Base-by-base conservation (phyloP, 495 filamentous ascomycete species). In the Hyaloscypha variabilis region DNA sequence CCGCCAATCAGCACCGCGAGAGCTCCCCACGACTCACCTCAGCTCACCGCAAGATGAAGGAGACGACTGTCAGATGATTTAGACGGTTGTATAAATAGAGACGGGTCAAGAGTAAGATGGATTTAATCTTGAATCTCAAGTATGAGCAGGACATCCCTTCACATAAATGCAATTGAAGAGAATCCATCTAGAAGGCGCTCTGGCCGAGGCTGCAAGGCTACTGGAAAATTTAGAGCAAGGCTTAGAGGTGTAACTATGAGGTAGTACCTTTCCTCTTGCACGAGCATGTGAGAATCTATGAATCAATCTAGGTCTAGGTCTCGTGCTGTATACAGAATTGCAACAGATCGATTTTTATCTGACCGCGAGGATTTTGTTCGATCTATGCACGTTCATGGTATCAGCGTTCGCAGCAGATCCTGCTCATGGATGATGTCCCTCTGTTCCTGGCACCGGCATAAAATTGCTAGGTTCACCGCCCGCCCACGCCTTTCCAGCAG, bases 21-120 rank as follows among this genome's bases (percentile, higher is more conserved):
- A 28, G 51, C 51, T 11, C 23, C 51, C 51, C 51, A 54, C 51
- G 51, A 2, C 51, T 19, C 51, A 2, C 25, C 25, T 24, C 51
- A 54, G 51, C 51, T 28, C 51, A 54, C 51, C 51, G 21, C 51
- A 54, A 46, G 39, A 46, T 46, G 19, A 19, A 46, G 39, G 39
- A 17, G 39, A 17, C 39, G 39, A 46, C n/a, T 19, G 17, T 46
- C 39, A 46, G 39, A 46, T 46, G 39, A 46, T 14, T 46, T 10
- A 17, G 39, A 17, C 4, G 14, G 30, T 10, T 34, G 30, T 10
- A 34, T 42, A 36, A 36, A 36, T 42, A 42, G 17, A 42, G 10
- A 8, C 31, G 13, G 13, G 6, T 46, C 1, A 46, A 14, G 1
- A 19, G 39, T 17, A 17, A 14, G 39, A 36, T 5, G 31, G 13